Evolutionary conservation across 441 rosid genomes (phyloP).

Genomic region (Flueggea neowawraea): DNA sequence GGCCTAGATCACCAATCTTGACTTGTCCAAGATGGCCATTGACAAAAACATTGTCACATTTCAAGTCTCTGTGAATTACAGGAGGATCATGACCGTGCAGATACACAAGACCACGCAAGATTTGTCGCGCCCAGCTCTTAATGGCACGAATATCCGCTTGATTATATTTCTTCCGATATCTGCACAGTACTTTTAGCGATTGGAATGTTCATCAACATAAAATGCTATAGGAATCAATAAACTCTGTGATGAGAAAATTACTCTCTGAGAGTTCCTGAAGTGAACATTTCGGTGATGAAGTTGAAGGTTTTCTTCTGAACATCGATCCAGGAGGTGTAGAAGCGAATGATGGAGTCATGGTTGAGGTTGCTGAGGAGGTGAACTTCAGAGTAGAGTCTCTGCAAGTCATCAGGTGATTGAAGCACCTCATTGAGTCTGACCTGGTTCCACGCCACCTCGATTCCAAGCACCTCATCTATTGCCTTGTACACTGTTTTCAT

Average conservation of each 20-base stretch:
- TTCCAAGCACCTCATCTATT: conserved; percentile 68
- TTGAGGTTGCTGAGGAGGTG: conserved; percentile 61
- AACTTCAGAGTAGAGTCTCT: conserved; percentile 69
- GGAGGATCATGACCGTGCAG: conserved; percentile 67
- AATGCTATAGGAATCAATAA: no score
- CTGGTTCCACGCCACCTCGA: conserved; percentile 88
- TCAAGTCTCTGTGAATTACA: conserved; percentile 73
- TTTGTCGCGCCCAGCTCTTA: conserved; percentile 80
- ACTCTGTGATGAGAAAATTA: conserved; percentile 8
- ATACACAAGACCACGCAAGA: conserved; percentile 60
- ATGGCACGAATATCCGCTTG: conserved; percentile 63
- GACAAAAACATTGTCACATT: conserved; percentile 72
- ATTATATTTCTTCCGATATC: conserved; percentile 67
- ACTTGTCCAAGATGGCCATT: conserved; percentile 85
- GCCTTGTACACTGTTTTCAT: conserved; percentile 85
- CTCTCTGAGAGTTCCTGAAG: conserved; percentile 73
- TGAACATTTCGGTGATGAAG: conserved; percentile 78
- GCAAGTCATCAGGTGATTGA: conserved; percentile 55
- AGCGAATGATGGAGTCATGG: conserved; percentile 59
- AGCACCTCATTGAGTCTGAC: conserved; percentile 50
- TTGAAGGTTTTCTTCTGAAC: conserved; percentile 49
- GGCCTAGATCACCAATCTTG: conserved; percentile 86
- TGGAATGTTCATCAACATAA: no score
- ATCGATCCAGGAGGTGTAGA: conserved; percentile 70
- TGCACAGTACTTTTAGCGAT: neutral